Percentiles rank a stretch among this genome's conserved stretches.
phyloP scores from a whole-genome alignment of 371 early-diverging fungal species.

The Mortierella sp. region DNA sequence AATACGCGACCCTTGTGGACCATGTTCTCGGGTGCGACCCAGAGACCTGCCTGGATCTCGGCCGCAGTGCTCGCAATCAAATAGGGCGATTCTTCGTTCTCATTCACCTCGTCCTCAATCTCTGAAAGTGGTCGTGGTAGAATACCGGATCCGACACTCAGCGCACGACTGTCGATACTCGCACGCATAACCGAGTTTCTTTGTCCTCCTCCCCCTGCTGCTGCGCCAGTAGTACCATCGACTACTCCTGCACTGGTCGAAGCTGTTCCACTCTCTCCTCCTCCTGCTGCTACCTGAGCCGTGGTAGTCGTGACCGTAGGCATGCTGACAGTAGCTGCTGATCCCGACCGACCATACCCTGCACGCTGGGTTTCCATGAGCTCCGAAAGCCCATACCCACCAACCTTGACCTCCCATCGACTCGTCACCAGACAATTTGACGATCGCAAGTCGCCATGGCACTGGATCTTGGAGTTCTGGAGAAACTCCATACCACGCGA shows the following conservation, averaged over 20 bases:
- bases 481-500: slow-evolving; percentile 61
- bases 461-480: slow-evolving; percentile 60
- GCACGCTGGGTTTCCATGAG: slow-evolving; percentile 37
- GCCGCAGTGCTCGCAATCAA: slow-evolving; percentile 8
- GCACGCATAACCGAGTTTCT: slow-evolving; percentile 6
- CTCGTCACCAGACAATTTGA: slow-evolving; percentile 62
- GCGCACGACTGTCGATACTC: slow-evolving; percentile 20
- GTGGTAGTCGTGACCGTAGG: background rate
- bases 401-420: slow-evolving; percentile 64
- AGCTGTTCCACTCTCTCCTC: background rate
- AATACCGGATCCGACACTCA: background rate
- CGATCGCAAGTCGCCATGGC: slow-evolving; percentile 62
- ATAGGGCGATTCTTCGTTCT: slow-evolving; percentile 16
- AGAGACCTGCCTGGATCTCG: slow-evolving; percentile 26
- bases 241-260: background rate
- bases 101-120: background rate
- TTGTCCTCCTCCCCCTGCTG: background rate
- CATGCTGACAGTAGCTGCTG: background rate
- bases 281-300: background rate
- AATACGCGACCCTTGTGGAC: slow-evolving; percentile 14
- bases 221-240: background rate
- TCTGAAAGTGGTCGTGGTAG: background rate
- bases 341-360: background rate
- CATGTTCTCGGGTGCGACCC: slow-evolving; percentile 41
- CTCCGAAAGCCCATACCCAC: slow-evolving; percentile 59